These are phyloP conservation scores for Epichloe bromicola DNA, from an alignment of 2,329 filamentous ascomycete species.

Conservation along the genomic window DNA sequence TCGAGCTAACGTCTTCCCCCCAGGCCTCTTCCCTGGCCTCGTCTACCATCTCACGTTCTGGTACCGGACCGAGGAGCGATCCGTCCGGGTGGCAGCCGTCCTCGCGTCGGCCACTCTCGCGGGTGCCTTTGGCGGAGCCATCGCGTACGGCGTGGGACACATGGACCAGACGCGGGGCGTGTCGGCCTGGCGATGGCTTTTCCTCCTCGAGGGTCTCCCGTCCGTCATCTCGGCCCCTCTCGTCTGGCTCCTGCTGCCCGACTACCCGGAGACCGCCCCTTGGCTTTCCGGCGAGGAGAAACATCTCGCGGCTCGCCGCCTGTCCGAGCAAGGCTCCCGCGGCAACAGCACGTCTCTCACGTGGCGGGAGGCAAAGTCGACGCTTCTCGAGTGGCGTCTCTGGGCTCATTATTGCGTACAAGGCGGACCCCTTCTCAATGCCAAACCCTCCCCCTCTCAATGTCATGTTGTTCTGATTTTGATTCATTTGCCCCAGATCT, in stretches of 20 bases:
- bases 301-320: constrained; percentile 33
- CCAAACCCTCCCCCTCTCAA: no score
- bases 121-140: constrained; percentile 59
- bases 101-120: constrained; percentile 57
- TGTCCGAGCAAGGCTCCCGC: constrained; percentile 35
- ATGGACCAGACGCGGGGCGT: constrained; percentile 52
- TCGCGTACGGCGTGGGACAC: constrained; percentile 59
- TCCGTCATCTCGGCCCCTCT: constrained; percentile 50
- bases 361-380: constrained; percentile 56
- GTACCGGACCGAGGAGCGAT: constrained; percentile 58
- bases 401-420: constrained; percentile 47
- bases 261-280: constrained; percentile 50
- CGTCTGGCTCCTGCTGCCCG: constrained; percentile 55
- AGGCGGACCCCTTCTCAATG: no score
- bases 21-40: constrained; percentile 42
- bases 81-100: constrained; percentile 55
- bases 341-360: constrained; percentile 50
- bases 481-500: constrained; percentile 17
- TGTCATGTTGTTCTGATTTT: no score
- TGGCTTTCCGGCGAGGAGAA: constrained; percentile 50
- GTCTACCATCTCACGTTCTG: constrained; percentile 61
- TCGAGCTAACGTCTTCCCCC: constrained; percentile 32
- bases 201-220: constrained; percentile 50
- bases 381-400: constrained; percentile 50
- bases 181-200: constrained; percentile 56